Base-by-base conservation (phyloP, 352 stramenopile genomes). In the Phytophthora chlamydospora region DNA sequence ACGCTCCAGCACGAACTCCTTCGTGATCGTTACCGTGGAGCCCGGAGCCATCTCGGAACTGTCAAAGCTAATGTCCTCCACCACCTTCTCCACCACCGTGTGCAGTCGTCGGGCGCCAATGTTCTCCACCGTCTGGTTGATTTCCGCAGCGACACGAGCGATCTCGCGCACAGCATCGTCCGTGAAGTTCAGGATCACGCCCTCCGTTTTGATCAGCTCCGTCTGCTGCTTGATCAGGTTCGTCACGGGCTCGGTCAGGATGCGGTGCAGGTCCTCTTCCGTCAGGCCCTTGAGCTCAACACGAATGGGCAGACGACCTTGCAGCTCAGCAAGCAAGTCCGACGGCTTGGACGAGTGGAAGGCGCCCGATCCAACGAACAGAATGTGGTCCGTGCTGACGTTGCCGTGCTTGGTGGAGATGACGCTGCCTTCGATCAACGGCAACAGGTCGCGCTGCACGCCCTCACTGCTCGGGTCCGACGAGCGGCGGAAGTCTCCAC, bases 381-480 rank as follows among this genome's bases (percentile, higher is more conserved):
- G 62, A 55, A 99, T 99, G 79, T 99, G 98, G 80, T 99, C 97
- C 52, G 98, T 99, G 81, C 98, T 98, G 17, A 99, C 92, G 75
- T 99, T 99, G 48, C 98, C 97, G 73, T 99, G 93, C 80, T 99
- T 99, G n/a, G 97, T 99, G 43, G 86, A 98, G 75, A 98, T 96
- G 24, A 97, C 97, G 21, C 91, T 98, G 38, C 98, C 98, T 88
- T 99, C 98, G 60, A 99, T 98, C 17, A 99, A 78, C 39, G 98
- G 97, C 49, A 99, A 80, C 55, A 99, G 64, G 62, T 99, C 98
- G 53, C 97, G 93, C 80, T 99, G 97, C 35, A 99, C 98, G 34
- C 98, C 97, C 68, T 99, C 97, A 42, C 96, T 97, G 71, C 93
- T 99, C 6, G 97, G 97, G 72, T 99, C 97, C 0, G 97, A 96